Conservation (phyloP, 2,329 filamentous ascomycete genomes). For the Fusarium decemcellulare region DNA sequence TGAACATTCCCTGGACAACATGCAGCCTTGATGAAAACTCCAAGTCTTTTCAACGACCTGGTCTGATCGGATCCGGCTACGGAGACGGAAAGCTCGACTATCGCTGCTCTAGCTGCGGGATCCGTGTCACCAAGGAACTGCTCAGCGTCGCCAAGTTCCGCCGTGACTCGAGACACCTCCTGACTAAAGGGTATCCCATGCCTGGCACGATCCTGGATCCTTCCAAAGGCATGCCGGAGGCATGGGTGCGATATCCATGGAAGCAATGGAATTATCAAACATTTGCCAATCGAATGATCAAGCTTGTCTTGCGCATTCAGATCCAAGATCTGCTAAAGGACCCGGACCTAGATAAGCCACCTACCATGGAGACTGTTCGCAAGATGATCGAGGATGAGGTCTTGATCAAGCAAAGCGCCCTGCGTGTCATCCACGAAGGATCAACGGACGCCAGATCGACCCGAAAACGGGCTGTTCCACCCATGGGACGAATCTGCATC, state of each 20-base stretch:
- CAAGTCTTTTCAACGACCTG: constrained; percentile 33
- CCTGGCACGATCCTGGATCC: constrained; percentile 76
- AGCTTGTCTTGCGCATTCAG: constrained; percentile 57
- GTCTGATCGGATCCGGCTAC: constrained; percentile 68
- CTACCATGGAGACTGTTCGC: constrained; percentile 67
- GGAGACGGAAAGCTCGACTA: constrained; percentile 69
- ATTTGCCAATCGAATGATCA: constrained; percentile 73
- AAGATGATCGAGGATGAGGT: constrained; percentile 61
- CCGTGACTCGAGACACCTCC: constrained; percentile 63
- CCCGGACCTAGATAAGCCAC: constrained; percentile 41
- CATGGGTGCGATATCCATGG: background rate
- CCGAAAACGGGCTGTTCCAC: background rate
- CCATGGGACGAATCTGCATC: constrained; percentile 59
- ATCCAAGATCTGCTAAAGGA: constrained; percentile 57
- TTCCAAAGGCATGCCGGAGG: constrained; percentile 64
- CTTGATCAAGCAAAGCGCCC: constrained; percentile 51
- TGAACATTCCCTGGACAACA: constrained; percentile 69
- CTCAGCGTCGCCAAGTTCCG: constrained; percentile 72
- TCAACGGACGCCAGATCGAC: background rate
- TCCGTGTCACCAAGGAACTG: constrained; percentile 66
- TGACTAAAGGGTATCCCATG: constrained; percentile 66
- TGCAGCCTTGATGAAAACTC: constrained; percentile 43
- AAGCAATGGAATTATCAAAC: constrained; percentile 50
- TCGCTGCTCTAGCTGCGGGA: constrained; percentile 66
- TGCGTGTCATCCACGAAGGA: constrained; percentile 38